These are phyloP conservation scores for Komagataella phaffii DNA, from an alignment of 805 yeast genomes.

Conservation along the genomic window DNA sequence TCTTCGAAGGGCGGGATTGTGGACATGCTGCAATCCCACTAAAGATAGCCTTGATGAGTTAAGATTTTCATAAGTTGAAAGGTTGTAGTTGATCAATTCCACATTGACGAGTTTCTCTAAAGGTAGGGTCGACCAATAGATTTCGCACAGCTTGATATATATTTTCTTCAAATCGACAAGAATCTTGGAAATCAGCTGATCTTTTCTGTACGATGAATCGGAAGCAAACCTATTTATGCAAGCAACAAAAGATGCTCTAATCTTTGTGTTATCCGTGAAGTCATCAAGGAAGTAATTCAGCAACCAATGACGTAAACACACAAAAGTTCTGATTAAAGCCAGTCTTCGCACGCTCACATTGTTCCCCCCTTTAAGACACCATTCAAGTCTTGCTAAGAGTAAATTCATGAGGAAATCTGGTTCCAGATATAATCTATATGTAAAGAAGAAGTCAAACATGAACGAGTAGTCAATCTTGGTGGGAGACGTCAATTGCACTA, in stretches of 20 bases:
- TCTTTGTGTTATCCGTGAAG: slow-evolving; percentile 39
- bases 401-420: slow-evolving; percentile 45
- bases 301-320: slow-evolving; percentile 80
- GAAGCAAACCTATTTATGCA: slow-evolving; percentile 26
- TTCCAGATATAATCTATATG: slow-evolving; percentile 60
- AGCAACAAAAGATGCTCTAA: slow-evolving; percentile 29
- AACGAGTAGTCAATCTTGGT: slow-evolving; percentile 63
- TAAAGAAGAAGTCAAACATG: slow-evolving; percentile 75
- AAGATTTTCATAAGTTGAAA: slow-evolving; percentile 14
- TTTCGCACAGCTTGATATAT: slow-evolving; percentile 15
- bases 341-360: slow-evolving; percentile 19
- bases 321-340: slow-evolving; percentile 71
- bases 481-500: slow-evolving; percentile 59
- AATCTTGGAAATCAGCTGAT: slow-evolving; percentile 8
- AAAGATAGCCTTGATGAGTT: slow-evolving; percentile 20
- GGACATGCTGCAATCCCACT: slow-evolving; percentile 22
- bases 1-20: slow-evolving; percentile 25
- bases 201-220: slow-evolving; percentile 7
- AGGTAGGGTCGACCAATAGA: slow-evolving; percentile 18
- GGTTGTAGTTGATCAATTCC: slow-evolving; percentile 9
- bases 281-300: slow-evolving; percentile 81
- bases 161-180: slow-evolving; percentile 19
- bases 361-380: slow-evolving; percentile 36
- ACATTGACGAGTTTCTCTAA: slow-evolving; percentile 9
- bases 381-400: slow-evolving; percentile 50